phyloP scores from a whole-genome alignment of 1,284 basidiomycete species.

The Phaffia rhodozyma region DNA sequence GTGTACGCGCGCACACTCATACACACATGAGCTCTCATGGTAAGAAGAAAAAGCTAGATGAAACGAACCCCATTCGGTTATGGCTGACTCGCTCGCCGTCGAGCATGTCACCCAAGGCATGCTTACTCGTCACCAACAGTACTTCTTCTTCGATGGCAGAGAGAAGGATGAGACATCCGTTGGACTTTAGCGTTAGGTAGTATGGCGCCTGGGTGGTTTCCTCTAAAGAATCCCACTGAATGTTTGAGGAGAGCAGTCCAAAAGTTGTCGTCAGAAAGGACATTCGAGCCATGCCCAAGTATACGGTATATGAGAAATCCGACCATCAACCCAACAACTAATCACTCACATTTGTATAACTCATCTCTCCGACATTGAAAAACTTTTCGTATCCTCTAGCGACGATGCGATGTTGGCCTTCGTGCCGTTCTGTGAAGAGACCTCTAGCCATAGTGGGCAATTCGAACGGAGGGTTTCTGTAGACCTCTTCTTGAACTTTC shows the following conservation, averaged over 20 bases:
- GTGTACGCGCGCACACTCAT: slow-evolving; percentile 33
- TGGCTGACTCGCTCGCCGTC: slow-evolving; percentile 39
- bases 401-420: slow-evolving; percentile 54
- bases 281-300: neutral
- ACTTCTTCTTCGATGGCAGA: slow-evolving; percentile 64
- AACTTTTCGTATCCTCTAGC: slow-evolving; percentile 97
- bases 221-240: slow-evolving; percentile 66
- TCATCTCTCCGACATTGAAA: slow-evolving; percentile 92
- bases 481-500: slow-evolving; percentile 94
- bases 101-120: slow-evolving; percentile 52
- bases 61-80: slow-evolving; percentile 49
- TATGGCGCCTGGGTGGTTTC: slow-evolving; percentile 67
- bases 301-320: neutral
- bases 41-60: neutral
- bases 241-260: slow-evolving; percentile 15
- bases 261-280: neutral
- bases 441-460: slow-evolving; percentile 86
- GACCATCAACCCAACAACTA: slow-evolving; percentile 6
- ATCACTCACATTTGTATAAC: slow-evolving; percentile 72
- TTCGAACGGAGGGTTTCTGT: slow-evolving; percentile 72
- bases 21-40: too few species aligned
- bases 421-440: slow-evolving; percentile 52
- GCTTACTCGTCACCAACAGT: slow-evolving; percentile 84
- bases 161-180: slow-evolving; percentile 97
- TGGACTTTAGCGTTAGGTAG: slow-evolving; percentile 83